A percentile compares a stretch with the other conserved stretches of the same genome.
Evolutionary conservation across 2,329 filamentous ascomycete genomes (phyloP).

Genomic region (Trichoderma lentiforme): DNA sequence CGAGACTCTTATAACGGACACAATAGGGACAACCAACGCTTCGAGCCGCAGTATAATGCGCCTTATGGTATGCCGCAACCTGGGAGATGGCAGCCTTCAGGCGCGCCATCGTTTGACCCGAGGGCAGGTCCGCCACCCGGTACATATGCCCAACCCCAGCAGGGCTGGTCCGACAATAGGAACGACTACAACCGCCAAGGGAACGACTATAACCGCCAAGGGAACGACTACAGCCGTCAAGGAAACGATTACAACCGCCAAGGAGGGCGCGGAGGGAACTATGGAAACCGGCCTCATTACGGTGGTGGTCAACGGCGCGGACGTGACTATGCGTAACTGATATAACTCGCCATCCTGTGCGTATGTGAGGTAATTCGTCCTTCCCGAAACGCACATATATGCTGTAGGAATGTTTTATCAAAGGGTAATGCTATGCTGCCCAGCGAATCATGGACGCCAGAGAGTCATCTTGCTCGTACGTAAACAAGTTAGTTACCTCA

Average conservation of each 20-base stretch:
- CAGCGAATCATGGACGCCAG: not conserved
- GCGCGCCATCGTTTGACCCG: not conserved
- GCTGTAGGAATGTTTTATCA: not conserved
- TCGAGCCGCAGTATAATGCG: not conserved
- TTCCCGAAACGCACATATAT: not conserved
- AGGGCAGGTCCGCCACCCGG: not conserved
- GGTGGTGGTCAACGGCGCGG: not conserved
- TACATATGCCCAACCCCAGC: not conserved
- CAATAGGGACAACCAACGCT: conserved; percentile 21
- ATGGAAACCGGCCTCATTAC: not conserved
- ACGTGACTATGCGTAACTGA: not conserved
- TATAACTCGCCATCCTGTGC: not conserved
- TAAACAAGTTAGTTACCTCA: not conserved
- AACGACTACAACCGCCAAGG: not conserved
- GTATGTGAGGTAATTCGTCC: not conserved
- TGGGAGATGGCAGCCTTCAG: conserved; percentile 3
- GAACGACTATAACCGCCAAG: not conserved
- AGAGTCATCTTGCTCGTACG: not conserved
- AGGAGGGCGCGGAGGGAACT: not conserved
- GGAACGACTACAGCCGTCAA: too few relatives aligned
- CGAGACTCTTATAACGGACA: conserved; percentile 9
- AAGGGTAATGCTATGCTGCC: not conserved
- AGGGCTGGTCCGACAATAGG: not conserved
- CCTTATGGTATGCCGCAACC: conserved; percentile 18
- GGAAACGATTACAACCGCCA: too few relatives aligned